Evolutionary conservation across 2,329 filamentous ascomycete genomes (phyloP), one percentile per base, ranked within the genome.

Genomic region (Coniochaeta sp.): DNA sequence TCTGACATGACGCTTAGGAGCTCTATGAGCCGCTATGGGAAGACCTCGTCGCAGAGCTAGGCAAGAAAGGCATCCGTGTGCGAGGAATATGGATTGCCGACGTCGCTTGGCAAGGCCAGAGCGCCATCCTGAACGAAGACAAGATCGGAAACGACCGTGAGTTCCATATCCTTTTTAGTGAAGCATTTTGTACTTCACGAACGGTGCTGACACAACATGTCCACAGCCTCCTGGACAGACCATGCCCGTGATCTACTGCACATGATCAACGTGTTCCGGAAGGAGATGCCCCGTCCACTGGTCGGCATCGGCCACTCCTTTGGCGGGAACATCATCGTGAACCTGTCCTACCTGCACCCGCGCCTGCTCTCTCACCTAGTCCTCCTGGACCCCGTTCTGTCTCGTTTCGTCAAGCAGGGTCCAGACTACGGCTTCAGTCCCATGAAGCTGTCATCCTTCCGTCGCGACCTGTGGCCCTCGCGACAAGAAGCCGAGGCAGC

Each of bases 21-120:
- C 75, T 97, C 1, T 97, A 97, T 70, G 93, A 97, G 68, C 90
- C 93, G 0, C 77, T 97, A 0, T 97, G 92, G 89, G 90, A 93
- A 62, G 91, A 96, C 58, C 77, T 97, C 1, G 78, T 89, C 66
- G 74, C 79, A 19, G 76, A 79, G 19, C 77, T 87, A 6, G 81
- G 82, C 64, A 70, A 74, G 16, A 77, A 80, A 60, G 86, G 85
- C 19, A 84, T 96, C 67, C 80, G 81, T 1, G 90, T 98, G 67
- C 84, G 91, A 61, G 80, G 84, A 63, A 93, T 98, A 66, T 96
- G 90, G 89, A 95, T 96, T 67, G 87, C 91, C 63, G 93, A 98
- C 75, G 85, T 89, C n/a, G 87, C 90, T 33, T 88, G 91, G 70
- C 90, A 97, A 76, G 93, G 93, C 38, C 79, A 85, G 67, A 96